phyloP scores from a whole-genome alignment of 768 basidiomycete species.

The Mycena latifolia region DNA sequence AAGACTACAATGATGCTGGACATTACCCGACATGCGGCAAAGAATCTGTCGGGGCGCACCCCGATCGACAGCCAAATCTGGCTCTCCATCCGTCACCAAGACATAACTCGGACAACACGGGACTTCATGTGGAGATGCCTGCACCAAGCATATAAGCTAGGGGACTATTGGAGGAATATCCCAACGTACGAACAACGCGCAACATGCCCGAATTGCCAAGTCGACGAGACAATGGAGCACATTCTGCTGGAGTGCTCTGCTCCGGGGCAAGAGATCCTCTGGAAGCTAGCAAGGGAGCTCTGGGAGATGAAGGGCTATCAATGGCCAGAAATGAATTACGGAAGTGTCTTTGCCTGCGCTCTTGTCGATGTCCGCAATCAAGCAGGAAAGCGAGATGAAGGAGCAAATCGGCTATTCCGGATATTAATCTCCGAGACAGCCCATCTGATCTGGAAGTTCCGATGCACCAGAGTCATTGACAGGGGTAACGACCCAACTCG shows the following conservation, averaged over 20 bases:
- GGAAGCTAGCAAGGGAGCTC: not conserved
- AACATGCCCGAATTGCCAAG: not conserved
- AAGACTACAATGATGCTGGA: conserved; percentile 5
- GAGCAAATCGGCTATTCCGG: not conserved
- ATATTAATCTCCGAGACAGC: not conserved
- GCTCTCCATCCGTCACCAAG: not conserved
- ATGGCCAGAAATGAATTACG: not conserved
- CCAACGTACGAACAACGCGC: conserved; percentile 8
- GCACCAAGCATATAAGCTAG: not conserved
- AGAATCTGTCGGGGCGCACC: not conserved
- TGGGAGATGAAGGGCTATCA: not conserved
- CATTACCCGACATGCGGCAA: not conserved
- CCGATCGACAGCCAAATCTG: not conserved
- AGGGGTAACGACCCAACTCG: too few species aligned
- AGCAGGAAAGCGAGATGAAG: not conserved
- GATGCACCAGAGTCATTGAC: not conserved
- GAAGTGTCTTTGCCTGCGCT: not conserved
- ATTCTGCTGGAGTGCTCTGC: not conserved
- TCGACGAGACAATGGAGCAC: conserved; percentile 4
- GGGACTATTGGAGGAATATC: not conserved
- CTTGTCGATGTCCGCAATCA: not conserved
- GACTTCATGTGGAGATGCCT: not conserved
- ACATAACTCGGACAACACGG: not conserved
- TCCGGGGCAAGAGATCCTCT: not conserved
- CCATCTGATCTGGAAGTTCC: not conserved